Evolutionary conservation across 805 yeast species (phyloP).

Genomic region (Yamadazyma philogaea): DNA sequence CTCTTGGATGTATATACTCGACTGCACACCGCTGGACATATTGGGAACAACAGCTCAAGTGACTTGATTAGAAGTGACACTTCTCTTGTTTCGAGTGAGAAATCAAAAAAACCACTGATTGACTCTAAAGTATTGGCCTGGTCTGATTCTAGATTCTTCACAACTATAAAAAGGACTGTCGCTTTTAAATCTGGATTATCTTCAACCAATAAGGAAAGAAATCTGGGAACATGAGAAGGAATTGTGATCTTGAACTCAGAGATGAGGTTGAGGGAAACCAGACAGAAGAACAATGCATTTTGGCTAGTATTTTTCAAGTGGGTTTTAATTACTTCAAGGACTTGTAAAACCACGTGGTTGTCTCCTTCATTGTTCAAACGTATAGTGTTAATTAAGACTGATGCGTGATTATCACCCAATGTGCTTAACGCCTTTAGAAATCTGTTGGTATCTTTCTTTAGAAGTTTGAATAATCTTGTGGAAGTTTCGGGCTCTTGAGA

Average conservation of each 20-base stretch:
- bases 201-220: slow-evolving; percentile 20
- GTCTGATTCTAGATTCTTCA: slow-evolving; percentile 20
- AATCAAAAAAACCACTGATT: slow-evolving; percentile 23
- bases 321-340: slow-evolving; percentile 9
- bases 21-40: slow-evolving; percentile 22
- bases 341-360: slow-evolving; percentile 1
- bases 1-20: slow-evolving; percentile 21
- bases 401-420: slow-evolving; percentile 17
- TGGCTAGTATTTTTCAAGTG: slow-evolving; percentile 8
- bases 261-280: slow-evolving; percentile 19
- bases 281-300: slow-evolving; percentile 13
- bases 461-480: slow-evolving; percentile 14
- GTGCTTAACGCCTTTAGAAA: slow-evolving; percentile 16
- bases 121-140: slow-evolving; percentile 15
- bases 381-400: slow-evolving; percentile 16
- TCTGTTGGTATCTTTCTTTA: slow-evolving; percentile 17
- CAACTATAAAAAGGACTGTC: slow-evolving; percentile 19
- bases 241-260: slow-evolving; percentile 18
- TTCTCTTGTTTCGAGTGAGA: slow-evolving; percentile 14
- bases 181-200: slow-evolving; percentile 13
- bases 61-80: slow-evolving; percentile 19
- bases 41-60: slow-evolving; percentile 26
- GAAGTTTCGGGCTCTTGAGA: slow-evolving; percentile 14
- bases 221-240: slow-evolving; percentile 20
- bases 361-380: slow-evolving; percentile 2